Percentiles rank a stretch among this genome's conserved stretches.
Evolutionary conservation across 2,329 filamentous ascomycete genomes (phyloP).

Genomic region (Beauveria pseudobassiana): DNA sequence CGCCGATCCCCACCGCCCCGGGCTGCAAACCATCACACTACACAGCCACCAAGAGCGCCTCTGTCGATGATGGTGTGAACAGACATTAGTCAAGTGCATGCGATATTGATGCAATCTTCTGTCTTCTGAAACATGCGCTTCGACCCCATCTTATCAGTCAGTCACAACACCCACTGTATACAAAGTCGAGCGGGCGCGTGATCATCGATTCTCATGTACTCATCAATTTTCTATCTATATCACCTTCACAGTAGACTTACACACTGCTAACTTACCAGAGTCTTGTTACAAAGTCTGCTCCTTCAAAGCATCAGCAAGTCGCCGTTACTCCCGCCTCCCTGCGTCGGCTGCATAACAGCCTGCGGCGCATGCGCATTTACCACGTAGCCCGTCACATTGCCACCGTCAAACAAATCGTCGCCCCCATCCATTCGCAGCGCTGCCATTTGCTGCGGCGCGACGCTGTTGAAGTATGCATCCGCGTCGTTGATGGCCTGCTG

Average conservation of each 20-base stretch:
- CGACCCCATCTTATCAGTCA: not conserved
- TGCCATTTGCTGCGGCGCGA: constrained; percentile 68
- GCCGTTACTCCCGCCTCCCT: constrained; percentile 57
- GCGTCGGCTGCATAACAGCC: constrained; percentile 63
- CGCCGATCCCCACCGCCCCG: not conserved
- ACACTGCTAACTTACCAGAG: not conserved
- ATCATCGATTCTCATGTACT: not conserved
- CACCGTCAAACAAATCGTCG: constrained; percentile 55
- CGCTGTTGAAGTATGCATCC: constrained; percentile 79
- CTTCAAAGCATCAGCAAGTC: constrained; percentile 62
- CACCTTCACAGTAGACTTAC: not conserved
- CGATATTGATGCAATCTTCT: not conserved
- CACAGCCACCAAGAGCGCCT: not conserved
- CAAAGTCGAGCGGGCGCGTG: not conserved
- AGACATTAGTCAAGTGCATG: not conserved
- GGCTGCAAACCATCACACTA: not conserved
- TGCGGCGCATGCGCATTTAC: constrained; percentile 78
- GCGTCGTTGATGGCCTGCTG: constrained; percentile 75
- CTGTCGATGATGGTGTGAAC: not conserved
- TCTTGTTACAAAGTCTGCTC: not conserved
- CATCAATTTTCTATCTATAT: not conserved
- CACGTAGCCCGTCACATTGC: constrained; percentile 52
- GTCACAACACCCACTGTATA: not conserved
- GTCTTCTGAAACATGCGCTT: too few relatives aligned
- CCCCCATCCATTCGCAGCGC: constrained; percentile 59